Evolutionary conservation across 2,329 filamentous ascomycete species (phyloP).

Genomic region (Aspergillus fumigatiaffinis): DNA sequence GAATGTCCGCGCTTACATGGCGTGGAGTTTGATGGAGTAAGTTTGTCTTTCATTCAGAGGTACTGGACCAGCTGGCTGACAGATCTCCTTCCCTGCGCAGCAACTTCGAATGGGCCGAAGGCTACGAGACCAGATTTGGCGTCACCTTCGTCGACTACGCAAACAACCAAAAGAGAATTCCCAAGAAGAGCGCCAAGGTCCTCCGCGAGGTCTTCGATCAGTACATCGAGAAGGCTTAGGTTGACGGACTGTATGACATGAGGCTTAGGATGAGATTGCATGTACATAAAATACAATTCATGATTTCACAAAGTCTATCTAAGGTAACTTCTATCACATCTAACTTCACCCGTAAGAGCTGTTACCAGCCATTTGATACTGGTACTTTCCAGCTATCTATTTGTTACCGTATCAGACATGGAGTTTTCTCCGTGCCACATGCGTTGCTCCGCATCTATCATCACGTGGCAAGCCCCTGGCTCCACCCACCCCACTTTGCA

Average conservation of each 20-base stretch:
- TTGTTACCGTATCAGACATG: not conserved
- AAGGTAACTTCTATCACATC: not conserved
- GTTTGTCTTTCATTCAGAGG: constrained; percentile 1
- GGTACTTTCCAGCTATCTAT: not conserved
- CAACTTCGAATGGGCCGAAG: constrained; percentile 91
- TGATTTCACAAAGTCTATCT: not conserved
- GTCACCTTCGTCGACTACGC: constrained; percentile 80
- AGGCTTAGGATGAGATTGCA: not conserved
- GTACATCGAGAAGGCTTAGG: constrained; percentile 60
- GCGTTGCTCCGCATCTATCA: not conserved
- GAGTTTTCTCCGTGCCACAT: not conserved
- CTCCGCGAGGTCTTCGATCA: constrained; percentile 68
- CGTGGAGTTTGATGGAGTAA: constrained; percentile 81
- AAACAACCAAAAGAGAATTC: constrained; percentile 71
- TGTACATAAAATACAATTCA: not conserved
- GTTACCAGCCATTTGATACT: not conserved
- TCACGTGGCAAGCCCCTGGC: not conserved
- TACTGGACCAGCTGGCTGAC: not conserved
- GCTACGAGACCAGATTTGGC: constrained; percentile 81
- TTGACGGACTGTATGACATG: not conserved
- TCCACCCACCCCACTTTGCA: not conserved
- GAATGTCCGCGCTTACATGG: constrained; percentile 74
- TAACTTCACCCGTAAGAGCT: too few relatives aligned
- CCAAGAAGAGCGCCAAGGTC: constrained; percentile 77
- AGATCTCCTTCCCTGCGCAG: constrained; percentile 29